Conservation (phyloP, 208 protist species). For the Wallacemonas sp. region DNA sequence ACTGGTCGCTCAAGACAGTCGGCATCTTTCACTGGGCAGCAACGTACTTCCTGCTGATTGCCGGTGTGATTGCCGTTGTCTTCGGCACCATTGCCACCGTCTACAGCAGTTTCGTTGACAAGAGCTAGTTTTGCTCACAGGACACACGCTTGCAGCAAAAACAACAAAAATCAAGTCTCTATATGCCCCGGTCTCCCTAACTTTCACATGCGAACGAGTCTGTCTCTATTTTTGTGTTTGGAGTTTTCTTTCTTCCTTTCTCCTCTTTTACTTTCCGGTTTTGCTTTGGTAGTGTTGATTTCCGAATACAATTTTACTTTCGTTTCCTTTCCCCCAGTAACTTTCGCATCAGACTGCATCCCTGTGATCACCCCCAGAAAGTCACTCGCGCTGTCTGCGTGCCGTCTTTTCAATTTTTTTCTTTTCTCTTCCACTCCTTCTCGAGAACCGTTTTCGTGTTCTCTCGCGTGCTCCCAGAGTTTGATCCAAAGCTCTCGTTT, state of each 20-base stretch:
- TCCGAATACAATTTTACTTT: background rate
- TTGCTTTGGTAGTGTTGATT: background rate
- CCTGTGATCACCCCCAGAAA: background rate
- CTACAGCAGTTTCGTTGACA: slow-evolving; percentile 18
- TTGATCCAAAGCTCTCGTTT: too few relatives aligned
- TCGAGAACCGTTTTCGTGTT: background rate
- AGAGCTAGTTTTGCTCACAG: too few relatives aligned
- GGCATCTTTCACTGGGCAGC: slow-evolving; percentile 19
- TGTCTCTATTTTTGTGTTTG: too few relatives aligned
- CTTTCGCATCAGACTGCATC: background rate
- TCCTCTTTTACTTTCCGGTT: too few relatives aligned
- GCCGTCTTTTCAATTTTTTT: background rate
- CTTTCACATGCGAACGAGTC: too few relatives aligned
- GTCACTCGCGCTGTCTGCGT: background rate
- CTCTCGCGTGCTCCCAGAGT: background rate
- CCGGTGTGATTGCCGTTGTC: slow-evolving; percentile 29
- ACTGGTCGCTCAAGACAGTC: slow-evolving; percentile 19
- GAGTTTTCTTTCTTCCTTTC: too few relatives aligned
- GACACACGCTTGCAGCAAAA: too few relatives aligned
- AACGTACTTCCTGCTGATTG: slow-evolving; percentile 29
- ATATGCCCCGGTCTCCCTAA: too few relatives aligned
- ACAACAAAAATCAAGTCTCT: too few relatives aligned
- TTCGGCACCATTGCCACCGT: slow-evolving; percentile 43
- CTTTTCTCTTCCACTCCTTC: background rate
- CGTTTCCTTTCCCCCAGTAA: background rate